These are phyloP conservation scores for Catharanthus roseus DNA, from an alignment of 257 asterid genomes.

Conservation along the genomic window DNA sequence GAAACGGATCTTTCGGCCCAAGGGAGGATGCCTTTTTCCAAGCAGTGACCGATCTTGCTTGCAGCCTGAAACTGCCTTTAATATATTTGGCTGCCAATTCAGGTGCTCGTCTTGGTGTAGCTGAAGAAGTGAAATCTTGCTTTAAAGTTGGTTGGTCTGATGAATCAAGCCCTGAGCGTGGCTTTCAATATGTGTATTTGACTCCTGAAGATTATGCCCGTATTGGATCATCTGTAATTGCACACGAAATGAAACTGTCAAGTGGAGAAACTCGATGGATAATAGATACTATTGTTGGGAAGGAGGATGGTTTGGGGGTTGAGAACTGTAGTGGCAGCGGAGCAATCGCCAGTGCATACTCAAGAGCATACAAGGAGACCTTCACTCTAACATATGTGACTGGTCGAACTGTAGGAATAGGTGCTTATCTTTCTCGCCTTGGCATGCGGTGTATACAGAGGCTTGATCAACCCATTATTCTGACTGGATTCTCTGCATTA, in stretches of 20 bases:
- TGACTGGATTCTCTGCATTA: conserved; percentile 93
- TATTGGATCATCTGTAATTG: conserved; percentile 67
- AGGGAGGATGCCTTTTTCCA: conserved; percentile 89
- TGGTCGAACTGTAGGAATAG: conserved; percentile 94
- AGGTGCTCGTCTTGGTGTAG: conserved; percentile 98
- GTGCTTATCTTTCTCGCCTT: conserved; percentile 96
- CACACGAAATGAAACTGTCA: conserved; percentile 59
- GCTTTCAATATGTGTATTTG: conserved; percentile 83
- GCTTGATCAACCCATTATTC: conserved; percentile 90
- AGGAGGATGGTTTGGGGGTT: conserved; percentile 85
- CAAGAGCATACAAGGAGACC: conserved; percentile 85
- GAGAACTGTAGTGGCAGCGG: conserved; percentile 90
- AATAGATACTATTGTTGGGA: conserved; percentile 81
- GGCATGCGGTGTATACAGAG: conserved; percentile 98
- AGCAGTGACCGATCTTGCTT: conserved; percentile 85
- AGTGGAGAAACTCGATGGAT: conserved; percentile 85
- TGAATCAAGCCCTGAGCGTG: conserved; percentile 81
- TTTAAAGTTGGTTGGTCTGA: conserved; percentile 98
- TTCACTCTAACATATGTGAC: conserved; percentile 91
- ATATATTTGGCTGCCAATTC: conserved; percentile 96
- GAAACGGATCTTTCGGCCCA: conserved; percentile 93
- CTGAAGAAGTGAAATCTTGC: conserved; percentile 97
- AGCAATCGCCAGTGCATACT: conserved; percentile 96
- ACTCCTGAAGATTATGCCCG: conserved; percentile 78
- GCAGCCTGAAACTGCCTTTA: conserved; percentile 72